These are phyloP conservation scores for Margaritispora aquatica DNA, from an alignment of 495 filamentous ascomycete species.

Conservation along the genomic window DNA sequence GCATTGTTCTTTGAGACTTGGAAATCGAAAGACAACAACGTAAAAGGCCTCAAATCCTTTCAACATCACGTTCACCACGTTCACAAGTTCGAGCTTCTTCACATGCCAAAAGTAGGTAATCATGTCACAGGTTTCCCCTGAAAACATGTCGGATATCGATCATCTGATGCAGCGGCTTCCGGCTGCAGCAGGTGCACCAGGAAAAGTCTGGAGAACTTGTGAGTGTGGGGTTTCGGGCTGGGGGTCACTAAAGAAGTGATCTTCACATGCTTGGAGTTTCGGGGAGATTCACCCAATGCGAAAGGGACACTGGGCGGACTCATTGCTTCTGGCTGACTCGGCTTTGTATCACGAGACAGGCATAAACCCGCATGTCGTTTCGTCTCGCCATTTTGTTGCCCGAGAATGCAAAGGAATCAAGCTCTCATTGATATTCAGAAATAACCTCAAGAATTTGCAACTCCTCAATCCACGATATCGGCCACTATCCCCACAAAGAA, in stretches of 20 bases:
- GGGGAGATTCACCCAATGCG: not conserved
- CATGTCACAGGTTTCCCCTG: not conserved
- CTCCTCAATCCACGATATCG: no score
- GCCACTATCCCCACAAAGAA: not conserved
- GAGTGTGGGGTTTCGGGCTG: not conserved
- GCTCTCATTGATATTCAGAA: not conserved
- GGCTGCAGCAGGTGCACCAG: not conserved
- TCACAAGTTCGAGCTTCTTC: not conserved
- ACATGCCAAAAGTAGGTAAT: constrained; percentile 1
- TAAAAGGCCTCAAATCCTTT: not conserved
- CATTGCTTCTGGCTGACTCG: constrained; percentile 2
- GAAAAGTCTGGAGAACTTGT: constrained; percentile 7
- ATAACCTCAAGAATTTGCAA: no score
- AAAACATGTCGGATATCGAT: not conserved
- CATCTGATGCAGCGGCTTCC: not conserved
- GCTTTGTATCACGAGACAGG: not conserved
- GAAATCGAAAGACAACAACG: not conserved
- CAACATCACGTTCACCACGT: no score
- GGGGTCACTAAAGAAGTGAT: not conserved
- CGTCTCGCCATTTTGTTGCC: not conserved
- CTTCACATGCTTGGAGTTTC: not conserved
- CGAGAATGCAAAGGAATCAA: not conserved
- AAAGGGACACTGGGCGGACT: no score
- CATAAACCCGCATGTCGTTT: not conserved
- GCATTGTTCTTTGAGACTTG: not conserved